These are phyloP conservation scores for Plasmodium malariae DNA, from an alignment of 169 alveolate genomes.

Conservation along the genomic window DNA sequence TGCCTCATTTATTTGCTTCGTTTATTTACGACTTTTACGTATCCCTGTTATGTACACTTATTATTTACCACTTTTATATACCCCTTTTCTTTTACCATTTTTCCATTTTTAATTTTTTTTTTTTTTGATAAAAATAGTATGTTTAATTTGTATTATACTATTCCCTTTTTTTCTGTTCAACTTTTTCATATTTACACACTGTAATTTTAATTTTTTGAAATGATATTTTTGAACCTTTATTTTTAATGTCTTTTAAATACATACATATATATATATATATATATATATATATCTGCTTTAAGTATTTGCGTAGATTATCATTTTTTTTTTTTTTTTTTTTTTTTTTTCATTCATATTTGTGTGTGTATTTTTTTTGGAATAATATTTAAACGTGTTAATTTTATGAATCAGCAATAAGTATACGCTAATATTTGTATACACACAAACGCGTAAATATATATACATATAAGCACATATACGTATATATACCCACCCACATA, in stretches of 20 bases:
- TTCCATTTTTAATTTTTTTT: background rate
- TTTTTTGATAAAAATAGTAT: background rate
- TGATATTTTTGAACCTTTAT: background rate
- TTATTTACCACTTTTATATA: too few species aligned
- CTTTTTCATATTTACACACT: background rate
- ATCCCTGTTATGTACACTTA: too few species aligned
- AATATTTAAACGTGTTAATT: background rate
- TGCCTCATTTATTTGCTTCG: too few species aligned
- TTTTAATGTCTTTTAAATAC: conserved; percentile 49
- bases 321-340: background rate
- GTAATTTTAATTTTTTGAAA: conserved; percentile 4
- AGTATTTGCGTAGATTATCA: background rate
- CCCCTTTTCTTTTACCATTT: background rate
- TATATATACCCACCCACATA: background rate
- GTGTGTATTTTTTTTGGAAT: background rate
- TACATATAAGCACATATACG: background rate
- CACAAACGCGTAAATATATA: background rate
- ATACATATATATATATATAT: background rate
- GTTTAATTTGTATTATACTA: background rate
- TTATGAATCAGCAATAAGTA: background rate
- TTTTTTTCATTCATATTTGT: background rate
- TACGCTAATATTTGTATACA: background rate
- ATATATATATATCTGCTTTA: background rate
- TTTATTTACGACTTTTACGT: too few species aligned
- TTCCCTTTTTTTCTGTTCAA: background rate